Percentiles rank a stretch among this genome's conserved stretches.
Evolutionary conservation across 345 rosid genomes (phyloP).

Genomic region (Passiflora organensis): DNA sequence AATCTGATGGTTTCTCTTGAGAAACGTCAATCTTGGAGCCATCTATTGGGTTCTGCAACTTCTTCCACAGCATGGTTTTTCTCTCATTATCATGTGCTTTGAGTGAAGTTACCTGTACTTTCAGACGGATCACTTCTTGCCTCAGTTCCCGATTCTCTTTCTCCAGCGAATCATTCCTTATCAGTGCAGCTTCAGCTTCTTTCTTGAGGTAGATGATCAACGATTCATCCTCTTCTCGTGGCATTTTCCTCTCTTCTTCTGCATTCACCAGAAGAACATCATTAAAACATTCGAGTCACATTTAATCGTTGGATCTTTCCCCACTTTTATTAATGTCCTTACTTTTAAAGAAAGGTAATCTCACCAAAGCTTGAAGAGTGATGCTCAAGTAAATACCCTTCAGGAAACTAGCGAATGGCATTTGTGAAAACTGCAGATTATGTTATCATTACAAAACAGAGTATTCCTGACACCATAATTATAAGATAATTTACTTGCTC

Average conservation of each 20-base stretch:
- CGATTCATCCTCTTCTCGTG: slow-evolving; percentile 43
- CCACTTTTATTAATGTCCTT: slow-evolving; percentile 18
- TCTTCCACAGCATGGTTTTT: slow-evolving; percentile 84
- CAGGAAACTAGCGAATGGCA: slow-evolving; percentile 12
- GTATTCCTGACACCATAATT: slow-evolving; percentile 18
- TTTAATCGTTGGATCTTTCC: slow-evolving; percentile 15
- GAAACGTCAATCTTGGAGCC: slow-evolving; percentile 23
- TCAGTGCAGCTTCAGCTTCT: slow-evolving; percentile 55
- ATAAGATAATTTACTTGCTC: background rate
- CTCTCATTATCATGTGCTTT: slow-evolving; percentile 85
- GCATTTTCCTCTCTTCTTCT: slow-evolving; percentile 32
- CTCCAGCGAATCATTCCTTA: slow-evolving; percentile 52
- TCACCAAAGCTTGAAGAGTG: slow-evolving; percentile 25
- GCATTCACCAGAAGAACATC: slow-evolving; percentile 10
- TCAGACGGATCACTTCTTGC: slow-evolving; percentile 65
- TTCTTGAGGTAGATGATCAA: slow-evolving; percentile 50
- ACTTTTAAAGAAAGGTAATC: slow-evolving; percentile 36
- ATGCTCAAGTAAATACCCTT: slow-evolving; percentile 20
- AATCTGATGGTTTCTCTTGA: slow-evolving; percentile 40
- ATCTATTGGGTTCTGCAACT: slow-evolving; percentile 60
- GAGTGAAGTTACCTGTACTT: slow-evolving; percentile 58
- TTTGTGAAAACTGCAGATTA: slow-evolving; percentile 1
- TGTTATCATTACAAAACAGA: slow-evolving; percentile 3
- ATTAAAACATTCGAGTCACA: slow-evolving; percentile 1
- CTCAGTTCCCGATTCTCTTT: slow-evolving; percentile 68